Base-by-base conservation (phyloP, 2,329 filamentous ascomycete species). In the Penicillium expansum region DNA sequence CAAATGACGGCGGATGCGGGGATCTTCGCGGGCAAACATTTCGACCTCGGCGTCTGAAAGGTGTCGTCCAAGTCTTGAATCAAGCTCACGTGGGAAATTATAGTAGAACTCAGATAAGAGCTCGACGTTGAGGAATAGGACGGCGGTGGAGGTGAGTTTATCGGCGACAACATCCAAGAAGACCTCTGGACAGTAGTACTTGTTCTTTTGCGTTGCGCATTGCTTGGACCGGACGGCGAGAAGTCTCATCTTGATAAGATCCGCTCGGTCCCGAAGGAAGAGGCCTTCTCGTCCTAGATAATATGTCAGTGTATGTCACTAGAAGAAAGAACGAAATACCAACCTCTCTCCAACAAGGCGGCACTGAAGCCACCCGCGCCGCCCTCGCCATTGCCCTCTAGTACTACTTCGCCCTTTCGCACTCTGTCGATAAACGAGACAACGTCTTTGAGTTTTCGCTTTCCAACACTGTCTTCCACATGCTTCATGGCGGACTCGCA, bases 111-210 rank as follows among this genome's bases (percentile, higher is more conserved):
- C 96, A 2, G 90, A 93, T 18, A 99, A 84, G 20, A 99, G 83
- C 77, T 99, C 95, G 11, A 97, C 94, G 69, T 99, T 97, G 30
- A 99, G 83, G 81, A 99, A 99, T 0, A 99, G 85, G 9, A 99
- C 94, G 2, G 94, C 93, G 0, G 94, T 99, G 1, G 91, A 89
- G 3, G 93, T 95, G 48, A 99, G 84, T 76, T 97, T 97, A 65
- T 92, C 91, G 1, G 94, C 92, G 2, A 96, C 94, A 3, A 95
- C 92, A 69, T 99, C 92, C n/a, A 99, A 85, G 79, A 99, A 99
- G 16, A 99, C 85, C 72, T 99, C 94, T 0, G 94, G 94, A 70
- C 94, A 99, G 77, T 94, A 86, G 77, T 97, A 97, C 79, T 97
- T 97, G 80, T 96, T 96, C 69, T 88, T 88, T 64, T 88, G 82